Evolutionary conservation across 441 rosid species (phyloP).

Genomic region (Gossypium aridum): DNA sequence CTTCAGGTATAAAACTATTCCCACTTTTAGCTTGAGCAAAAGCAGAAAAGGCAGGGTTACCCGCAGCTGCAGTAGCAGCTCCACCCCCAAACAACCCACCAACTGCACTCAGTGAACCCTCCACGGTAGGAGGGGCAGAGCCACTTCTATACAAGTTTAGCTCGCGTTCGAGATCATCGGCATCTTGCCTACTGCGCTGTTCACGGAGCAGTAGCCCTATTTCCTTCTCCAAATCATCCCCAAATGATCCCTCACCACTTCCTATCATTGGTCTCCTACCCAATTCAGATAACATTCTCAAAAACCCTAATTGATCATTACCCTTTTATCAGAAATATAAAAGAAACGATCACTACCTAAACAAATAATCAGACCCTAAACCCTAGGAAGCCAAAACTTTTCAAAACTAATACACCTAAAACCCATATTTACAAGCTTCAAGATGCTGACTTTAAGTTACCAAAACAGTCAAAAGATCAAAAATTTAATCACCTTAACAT

Average conservation of each 20-base stretch:
- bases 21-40: constrained; percentile 40
- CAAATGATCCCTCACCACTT: constrained; percentile 64
- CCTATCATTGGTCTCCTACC: constrained; percentile 70
- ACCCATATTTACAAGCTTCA: constrained; percentile 22
- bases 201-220: constrained; percentile 61
- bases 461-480: constrained; percentile 15
- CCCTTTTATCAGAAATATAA: constrained; percentile 11
- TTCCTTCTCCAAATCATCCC: constrained; percentile 69
- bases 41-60: constrained; percentile 31
- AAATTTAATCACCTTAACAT: constrained; percentile 16
- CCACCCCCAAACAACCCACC: constrained; percentile 56
- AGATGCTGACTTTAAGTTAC: constrained; percentile 20
- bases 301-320: constrained; percentile 32
- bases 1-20: constrained; percentile 48
- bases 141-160: constrained; percentile 86
- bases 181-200: constrained; percentile 60
- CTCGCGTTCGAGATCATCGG: constrained; percentile 72
- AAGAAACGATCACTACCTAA: constrained; percentile 9
- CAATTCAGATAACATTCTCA: constrained; percentile 57
- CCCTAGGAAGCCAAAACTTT: constrained; percentile 26
- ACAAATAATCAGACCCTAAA: constrained; percentile 20
- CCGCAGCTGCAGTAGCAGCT: not conserved
- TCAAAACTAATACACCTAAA: constrained; percentile 11
- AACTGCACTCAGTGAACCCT: constrained; percentile 77
- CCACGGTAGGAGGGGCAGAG: constrained; percentile 95